Evolutionary conservation across 352 stramenopile species (phyloP).

Genomic region (Pythium sp.): DNA sequence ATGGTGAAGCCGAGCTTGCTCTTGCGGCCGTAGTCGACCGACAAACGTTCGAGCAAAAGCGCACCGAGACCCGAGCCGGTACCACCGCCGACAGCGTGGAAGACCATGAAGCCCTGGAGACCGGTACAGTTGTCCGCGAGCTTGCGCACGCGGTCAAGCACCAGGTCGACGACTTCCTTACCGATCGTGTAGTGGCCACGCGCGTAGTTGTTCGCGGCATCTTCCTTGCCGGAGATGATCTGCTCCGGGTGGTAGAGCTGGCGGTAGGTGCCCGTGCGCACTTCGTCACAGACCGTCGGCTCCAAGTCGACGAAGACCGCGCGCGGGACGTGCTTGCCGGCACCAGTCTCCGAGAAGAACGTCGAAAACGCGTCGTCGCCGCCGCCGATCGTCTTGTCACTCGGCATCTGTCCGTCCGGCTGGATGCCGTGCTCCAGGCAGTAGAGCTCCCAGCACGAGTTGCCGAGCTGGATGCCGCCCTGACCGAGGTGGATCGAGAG

Average conservation of each 20-base stretch:
- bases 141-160: conserved; percentile 97
- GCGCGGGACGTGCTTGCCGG: conserved; percentile 96
- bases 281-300: conserved; percentile 96
- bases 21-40: conserved; percentile 98
- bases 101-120: conserved; percentile 98
- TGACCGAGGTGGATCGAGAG: conserved; percentile 87
- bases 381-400: conserved; percentile 90
- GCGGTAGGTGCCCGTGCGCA: conserved; percentile 94
- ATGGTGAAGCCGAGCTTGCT: conserved; percentile 98
- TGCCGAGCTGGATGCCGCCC: conserved; percentile 88
- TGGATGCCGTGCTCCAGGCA: conserved; percentile 88
- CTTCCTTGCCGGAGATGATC: conserved; percentile 98
- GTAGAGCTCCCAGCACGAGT: conserved; percentile 82
- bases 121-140: conserved; percentile 96
- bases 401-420: conserved; percentile 93
- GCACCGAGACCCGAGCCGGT: conserved; percentile 97
- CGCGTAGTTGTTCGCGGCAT: conserved; percentile 91
- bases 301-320: conserved; percentile 98
- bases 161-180: conserved; percentile 97
- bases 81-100: conserved; percentile 97
- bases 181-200: conserved; percentile 93
- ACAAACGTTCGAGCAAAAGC: conserved; percentile 95
- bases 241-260: conserved; percentile 98
- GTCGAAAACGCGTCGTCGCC: conserved; percentile 98
- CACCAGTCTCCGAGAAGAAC: conserved; percentile 92